Base-by-base conservation (phyloP, 2,329 filamentous ascomycete species). In the Intubia oerlemansii region DNA sequence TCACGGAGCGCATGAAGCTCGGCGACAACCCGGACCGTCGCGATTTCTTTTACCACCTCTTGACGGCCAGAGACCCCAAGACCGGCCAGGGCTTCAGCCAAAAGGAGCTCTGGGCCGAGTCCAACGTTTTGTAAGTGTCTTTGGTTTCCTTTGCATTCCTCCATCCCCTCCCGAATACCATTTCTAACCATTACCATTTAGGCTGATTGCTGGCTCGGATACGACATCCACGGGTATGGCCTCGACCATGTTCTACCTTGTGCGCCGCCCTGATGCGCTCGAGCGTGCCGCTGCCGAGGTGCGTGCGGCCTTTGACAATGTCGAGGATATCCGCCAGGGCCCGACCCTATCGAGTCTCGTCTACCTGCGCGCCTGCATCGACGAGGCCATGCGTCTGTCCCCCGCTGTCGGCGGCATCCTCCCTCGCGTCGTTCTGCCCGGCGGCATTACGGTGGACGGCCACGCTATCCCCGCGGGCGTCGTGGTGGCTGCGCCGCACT, bases 1-100 rank as follows among this genome's bases (percentile, higher is more conserved):
- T 76, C 23, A 60, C 60, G 10, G 66, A 77, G 41, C 62, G 73
- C 15, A 75, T 70, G 27, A 66, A 68, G 35, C 52, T 73, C 16
- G 70, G 70, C 17, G 66, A 68, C 37, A 66, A 64, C 37, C 69
- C 62, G 27, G 69, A 67, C 40, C 70, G 73, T 19, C 67, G 71
- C 32, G 75, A 80, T 44, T 79, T 80, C 53, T 79, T 80, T 52
- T 71, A 77, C 48, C 70, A 79, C 45, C 59, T 81, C 9, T 60
- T 80, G 34, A 71, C 70, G 42, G 73, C 74, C 7, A 63, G 64
- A 22, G 74, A 80, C 38, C 71, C 72, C 10, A 71, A 78, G 42
- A 77, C 72, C 0, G 72, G 72, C 29, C 57, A 63, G 32, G 68
- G 68, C 2, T 72, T 78, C 42, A 61, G 56, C 23, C 70, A 58